Base-by-base conservation (phyloP, 2,329 filamentous ascomycete species). In the Beauveria brongniartii region DNA sequence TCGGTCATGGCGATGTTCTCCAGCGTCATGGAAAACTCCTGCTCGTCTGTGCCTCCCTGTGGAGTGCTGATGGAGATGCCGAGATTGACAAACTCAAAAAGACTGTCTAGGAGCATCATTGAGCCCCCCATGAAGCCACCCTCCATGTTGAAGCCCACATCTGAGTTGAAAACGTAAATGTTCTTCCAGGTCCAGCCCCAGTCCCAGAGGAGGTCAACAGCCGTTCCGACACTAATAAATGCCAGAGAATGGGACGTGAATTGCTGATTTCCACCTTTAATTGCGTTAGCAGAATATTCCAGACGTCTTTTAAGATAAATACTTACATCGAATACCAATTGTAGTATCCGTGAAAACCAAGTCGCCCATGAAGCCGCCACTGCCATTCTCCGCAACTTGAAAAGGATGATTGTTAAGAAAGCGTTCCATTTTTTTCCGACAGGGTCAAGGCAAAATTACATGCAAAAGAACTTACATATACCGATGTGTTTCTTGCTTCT, bases 301-400 rank as follows among this genome's bases (percentile, higher is more conserved):
- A 22, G 16, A 50, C 1, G 1, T 46, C 24, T 5, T 24, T 22
- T 34, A 24, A n/a, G 30, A 14, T 5, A 16, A 44, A 34, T 12
- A 54, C 53, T 47, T 34, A 59, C 63, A 59, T 16, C 46, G 44
- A 14, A 62, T 61, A 64, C 85, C 86, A 16, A 76, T 74, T 3
- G 77, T 77, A 64, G 83, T 82, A 61, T 83, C 82, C 65, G 78
- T 80, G 71, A 85, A 84, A 5, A 82, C 83, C 70, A 90, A 79
- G 68, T 90, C 86, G 51, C 85, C 73, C 65, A 77, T 70, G 62
- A 74, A 75, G 14, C 74, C 74, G 22, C 74, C 75, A 37, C 70
- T 73, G 24, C 75, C 74, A 34, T 71, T 69, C 47, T 72, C 70
- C 18, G 64, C 66, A 52, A 66, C 59, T 61, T 56, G 16, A 48